A percentile compares a stretch with the other conserved stretches of the same genome.
Conservation (phyloP, 441 rosid species). For the Cnidoscolus chayamansa region DNA sequence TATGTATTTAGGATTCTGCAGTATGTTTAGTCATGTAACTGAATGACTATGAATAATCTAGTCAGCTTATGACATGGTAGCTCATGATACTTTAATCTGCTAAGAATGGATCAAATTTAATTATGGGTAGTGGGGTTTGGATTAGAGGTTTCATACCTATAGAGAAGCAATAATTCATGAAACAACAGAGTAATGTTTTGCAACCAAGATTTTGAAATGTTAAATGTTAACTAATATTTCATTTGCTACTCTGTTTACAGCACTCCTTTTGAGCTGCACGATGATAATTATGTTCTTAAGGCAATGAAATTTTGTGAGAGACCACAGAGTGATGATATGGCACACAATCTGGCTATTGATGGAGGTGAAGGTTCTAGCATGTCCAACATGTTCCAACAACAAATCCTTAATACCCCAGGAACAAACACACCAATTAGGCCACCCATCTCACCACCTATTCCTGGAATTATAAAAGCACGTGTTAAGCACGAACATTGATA, state of each 20-base stretch:
- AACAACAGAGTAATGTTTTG: background rate
- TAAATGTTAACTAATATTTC: background rate
- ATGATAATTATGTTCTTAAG: conserved; percentile 91
- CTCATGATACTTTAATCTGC: conserved; percentile 4
- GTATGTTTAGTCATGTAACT: background rate
- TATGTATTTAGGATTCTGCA: background rate
- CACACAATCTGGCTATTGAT: conserved; percentile 32
- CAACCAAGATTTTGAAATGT: background rate
- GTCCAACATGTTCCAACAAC: conserved; percentile 42
- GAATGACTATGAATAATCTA: background rate
- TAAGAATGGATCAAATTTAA: conserved; percentile 8
- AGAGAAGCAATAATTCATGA: background rate
- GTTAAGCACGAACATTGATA: conserved; percentile 72
- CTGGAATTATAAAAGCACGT: conserved; percentile 62
- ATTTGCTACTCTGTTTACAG: conserved; percentile 36
- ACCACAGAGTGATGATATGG: conserved; percentile 43
- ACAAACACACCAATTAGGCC: conserved; percentile 40
- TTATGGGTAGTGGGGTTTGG: background rate
- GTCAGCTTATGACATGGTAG: background rate
- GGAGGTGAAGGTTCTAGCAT: conserved; percentile 61
- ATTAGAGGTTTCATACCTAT: background rate
- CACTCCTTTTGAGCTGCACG: conserved; percentile 98
- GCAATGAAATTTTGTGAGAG: conserved; percentile 82
- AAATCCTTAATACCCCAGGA: conserved; percentile 36
- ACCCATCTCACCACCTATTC: conserved; percentile 58